Evolutionary conservation across 169 alveolate genomes (phyloP).

Genomic region (Eimeria necatrix): DNA sequence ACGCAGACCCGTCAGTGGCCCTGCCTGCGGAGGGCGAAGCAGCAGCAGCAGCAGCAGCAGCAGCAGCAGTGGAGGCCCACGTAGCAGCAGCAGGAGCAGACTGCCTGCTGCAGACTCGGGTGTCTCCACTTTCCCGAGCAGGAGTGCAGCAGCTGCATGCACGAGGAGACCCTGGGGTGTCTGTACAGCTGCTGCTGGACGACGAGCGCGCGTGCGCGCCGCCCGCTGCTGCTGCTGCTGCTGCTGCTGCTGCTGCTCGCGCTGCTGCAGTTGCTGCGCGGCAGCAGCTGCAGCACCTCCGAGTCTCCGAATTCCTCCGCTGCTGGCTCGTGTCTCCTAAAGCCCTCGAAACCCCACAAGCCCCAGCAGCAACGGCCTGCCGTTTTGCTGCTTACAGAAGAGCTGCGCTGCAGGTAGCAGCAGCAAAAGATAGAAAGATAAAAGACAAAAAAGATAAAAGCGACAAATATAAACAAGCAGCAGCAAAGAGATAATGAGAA

Average conservation of each 20-base stretch:
- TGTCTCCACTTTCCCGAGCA: slow-evolving; percentile 15
- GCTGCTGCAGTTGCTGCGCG: slow-evolving; percentile 4
- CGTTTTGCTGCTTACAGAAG: neutral
- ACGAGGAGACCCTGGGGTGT: neutral
- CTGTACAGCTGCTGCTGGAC: neutral
- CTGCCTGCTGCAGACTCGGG: neutral
- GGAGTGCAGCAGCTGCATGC: slow-evolving; percentile 24
- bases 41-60: slow-evolving; percentile 12
- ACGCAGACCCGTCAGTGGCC: neutral
- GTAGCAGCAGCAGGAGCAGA: slow-evolving; percentile 17
- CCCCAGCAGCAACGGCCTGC: neutral
- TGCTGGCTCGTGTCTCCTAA: slow-evolving; percentile 62
- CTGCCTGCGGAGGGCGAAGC: neutral
- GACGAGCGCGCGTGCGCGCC: neutral
- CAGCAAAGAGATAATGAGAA: neutral
- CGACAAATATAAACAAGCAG: neutral
- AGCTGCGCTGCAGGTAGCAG: neutral
- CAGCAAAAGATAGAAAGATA: neutral
- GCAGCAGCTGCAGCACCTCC: slow-evolving; percentile 44
- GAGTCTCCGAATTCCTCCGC: slow-evolving; percentile 62
- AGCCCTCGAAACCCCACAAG: neutral
- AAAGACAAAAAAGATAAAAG: neutral
- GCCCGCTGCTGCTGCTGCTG: slow-evolving; percentile 18
- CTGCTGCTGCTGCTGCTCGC: neutral
- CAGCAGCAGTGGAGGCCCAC: neutral